Conservation (phyloP, 148 eudicot genomes). For the Diospyros kaki region DNA sequence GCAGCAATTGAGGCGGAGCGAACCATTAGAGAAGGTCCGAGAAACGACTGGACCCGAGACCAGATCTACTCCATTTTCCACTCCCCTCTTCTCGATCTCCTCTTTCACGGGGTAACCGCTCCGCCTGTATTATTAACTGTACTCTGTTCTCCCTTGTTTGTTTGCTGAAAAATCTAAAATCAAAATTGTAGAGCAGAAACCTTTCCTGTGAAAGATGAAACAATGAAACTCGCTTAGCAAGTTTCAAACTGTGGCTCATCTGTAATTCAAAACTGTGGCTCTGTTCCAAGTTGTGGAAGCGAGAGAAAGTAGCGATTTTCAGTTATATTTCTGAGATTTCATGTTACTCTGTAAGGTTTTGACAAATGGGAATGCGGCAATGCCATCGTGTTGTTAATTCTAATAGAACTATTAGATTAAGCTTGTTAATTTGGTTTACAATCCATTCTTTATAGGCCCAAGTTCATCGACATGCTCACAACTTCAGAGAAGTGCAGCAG, state of each 20-base stretch:
- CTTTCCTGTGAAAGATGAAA: too few species aligned
- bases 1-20: conserved; percentile 70
- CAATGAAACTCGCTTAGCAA: too few species aligned
- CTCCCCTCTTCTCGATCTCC: conserved; percentile 87
- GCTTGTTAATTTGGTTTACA: neutral
- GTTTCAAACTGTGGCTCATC: too few species aligned
- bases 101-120: conserved; percentile 64
- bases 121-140: conserved; percentile 5
- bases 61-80: conserved; percentile 67
- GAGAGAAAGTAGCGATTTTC: too few species aligned
- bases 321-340: too few species aligned
- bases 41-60: conserved; percentile 58
- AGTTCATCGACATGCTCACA: conserved; percentile 98
- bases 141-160: neutral
- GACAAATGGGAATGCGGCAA: too few species aligned
- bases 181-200: neutral
- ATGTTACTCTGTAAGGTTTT: too few species aligned
- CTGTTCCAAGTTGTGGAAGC: too few species aligned
- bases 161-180: neutral
- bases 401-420: neutral
- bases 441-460: conserved; percentile 59
- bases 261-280: too few species aligned
- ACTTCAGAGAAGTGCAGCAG: conserved; percentile 98
- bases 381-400: neutral
- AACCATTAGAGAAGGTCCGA: conserved; percentile 59